Conservation (phyloP, 2,329 filamentous ascomycete species). For the Fusarium subtropicale region DNA sequence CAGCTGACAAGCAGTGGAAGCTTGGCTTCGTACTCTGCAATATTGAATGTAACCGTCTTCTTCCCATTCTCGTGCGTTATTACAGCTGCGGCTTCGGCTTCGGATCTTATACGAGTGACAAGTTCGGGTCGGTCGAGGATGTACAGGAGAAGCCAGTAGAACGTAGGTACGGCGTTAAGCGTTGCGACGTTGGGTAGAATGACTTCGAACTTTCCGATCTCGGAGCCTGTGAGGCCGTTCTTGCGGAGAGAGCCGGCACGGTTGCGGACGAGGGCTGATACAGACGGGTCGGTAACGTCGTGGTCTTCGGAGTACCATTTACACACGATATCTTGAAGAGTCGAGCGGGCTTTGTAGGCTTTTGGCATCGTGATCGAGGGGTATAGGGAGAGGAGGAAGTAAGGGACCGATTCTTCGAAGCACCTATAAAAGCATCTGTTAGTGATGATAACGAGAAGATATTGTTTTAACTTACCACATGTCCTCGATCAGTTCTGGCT, state of each 20-base stretch:
- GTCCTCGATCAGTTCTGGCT: constrained; percentile 31
- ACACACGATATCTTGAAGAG: constrained; percentile 44
- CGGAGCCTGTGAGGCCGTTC: constrained; percentile 44
- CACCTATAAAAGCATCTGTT: constrained; percentile 18
- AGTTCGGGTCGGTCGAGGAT: constrained; percentile 48
- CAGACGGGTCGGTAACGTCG: constrained; percentile 45
- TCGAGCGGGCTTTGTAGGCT: constrained; percentile 46
- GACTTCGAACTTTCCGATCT: constrained; percentile 50
- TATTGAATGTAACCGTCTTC: constrained; percentile 49
- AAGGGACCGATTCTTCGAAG: constrained; percentile 43
- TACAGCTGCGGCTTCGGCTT: constrained; percentile 29
- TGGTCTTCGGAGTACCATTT: constrained; percentile 49
- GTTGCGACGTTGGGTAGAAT: constrained; percentile 48
- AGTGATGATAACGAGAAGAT: not conserved
- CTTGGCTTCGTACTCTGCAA: constrained; percentile 51
- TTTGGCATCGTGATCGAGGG: constrained; percentile 48
- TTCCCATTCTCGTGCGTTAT: not conserved
- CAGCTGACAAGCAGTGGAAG: constrained; percentile 59
- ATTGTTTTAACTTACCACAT: constrained; percentile 28
- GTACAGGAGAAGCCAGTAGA: constrained; percentile 53
- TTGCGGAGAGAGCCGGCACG: constrained; percentile 48
- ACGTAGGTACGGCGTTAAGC: constrained; percentile 53
- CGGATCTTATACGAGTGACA: constrained; percentile 23
- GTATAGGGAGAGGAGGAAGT: constrained; percentile 49
- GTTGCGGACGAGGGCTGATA: constrained; percentile 44